Evolutionary conservation across 352 stramenopile species (phyloP).

Genomic region (Phytopythium delawarense): DNA sequence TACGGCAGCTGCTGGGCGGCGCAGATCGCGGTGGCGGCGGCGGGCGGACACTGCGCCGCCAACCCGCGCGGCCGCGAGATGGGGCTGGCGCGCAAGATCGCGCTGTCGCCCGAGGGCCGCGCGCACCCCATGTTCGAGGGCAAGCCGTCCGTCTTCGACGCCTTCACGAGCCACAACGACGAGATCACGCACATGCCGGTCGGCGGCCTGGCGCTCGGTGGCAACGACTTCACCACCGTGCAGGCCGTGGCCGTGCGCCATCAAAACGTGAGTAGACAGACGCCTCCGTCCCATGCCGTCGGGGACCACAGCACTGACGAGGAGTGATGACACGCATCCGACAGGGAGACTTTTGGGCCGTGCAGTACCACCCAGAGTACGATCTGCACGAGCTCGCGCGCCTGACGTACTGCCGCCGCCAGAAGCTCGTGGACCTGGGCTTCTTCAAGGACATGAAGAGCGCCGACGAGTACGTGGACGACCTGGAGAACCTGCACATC

Average conservation of each 20-base stretch:
- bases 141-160: slow-evolving; percentile 76
- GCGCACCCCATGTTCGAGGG: slow-evolving; percentile 80
- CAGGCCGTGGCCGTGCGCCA: slow-evolving; percentile 71
- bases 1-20: slow-evolving; percentile 81
- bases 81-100: slow-evolving; percentile 74
- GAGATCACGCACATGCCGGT: slow-evolving; percentile 72
- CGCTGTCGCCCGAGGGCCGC: slow-evolving; percentile 63
- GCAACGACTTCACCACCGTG: slow-evolving; percentile 67
- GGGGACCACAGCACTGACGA: not conserved
- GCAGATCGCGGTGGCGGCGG: slow-evolving; percentile 70
- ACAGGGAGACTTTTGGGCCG: slow-evolving; percentile 74
- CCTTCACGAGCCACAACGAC: slow-evolving; percentile 81
- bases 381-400: slow-evolving; percentile 76
- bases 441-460: slow-evolving; percentile 55
- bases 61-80: slow-evolving; percentile 76
- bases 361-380: slow-evolving; percentile 87
- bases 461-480: slow-evolving; percentile 41
- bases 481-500: slow-evolving; percentile 50
- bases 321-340: not conserved
- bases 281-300: not conserved
- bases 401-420: slow-evolving; percentile 63
- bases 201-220: slow-evolving; percentile 49
- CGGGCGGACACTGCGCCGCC: slow-evolving; percentile 51
- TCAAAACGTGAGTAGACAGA: slow-evolving; percentile 19
- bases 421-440: slow-evolving; percentile 53